Evolutionary conservation across 371 early-diverging fungal species (phyloP), one percentile per base, ranked within the genome.

Genomic region (Dipsacomyces acuminosporus): DNA sequence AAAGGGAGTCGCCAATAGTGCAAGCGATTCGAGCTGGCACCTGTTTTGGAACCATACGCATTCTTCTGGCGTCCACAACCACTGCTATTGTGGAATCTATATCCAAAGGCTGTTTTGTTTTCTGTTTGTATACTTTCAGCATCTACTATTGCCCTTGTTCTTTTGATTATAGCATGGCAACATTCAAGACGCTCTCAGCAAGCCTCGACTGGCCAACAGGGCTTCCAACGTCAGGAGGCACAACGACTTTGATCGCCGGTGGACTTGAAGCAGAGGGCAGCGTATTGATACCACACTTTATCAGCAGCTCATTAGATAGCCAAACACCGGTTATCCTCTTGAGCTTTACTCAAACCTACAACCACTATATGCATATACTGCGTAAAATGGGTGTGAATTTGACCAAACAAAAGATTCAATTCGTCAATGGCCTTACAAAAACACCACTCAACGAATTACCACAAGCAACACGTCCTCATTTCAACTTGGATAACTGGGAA

Each of bases 281-380:
- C 17, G 47, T 48, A 0, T 20, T 63, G 24, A 40, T 69, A 0
- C 69, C 69, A 15, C 69, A 69, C 23, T 63, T 69, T 33, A 17
- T 58, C 1, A 50, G 21, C 30, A 54, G 54, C 26, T 25, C 42
- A 1, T 26, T 46, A 3, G 52, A 33, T 8, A 11, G 17, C 14
- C 33, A 49, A 24, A 11, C 13, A 0, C 25, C 51, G 0, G 53
- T 63, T 2, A 40, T 48, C 6, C 52, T 69, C 1, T 5, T 69
- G 18, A 58, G 59, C 17, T 57, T 69, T 19, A 46, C 51, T 4
- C 63, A 62, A 15, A 63, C 69, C 5, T 45, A 48, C 45, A 69
- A 46, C 55, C 63, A 69, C 53, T 69, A 69, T 42, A 42, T 59
- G 45, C 69, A 69, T 42, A 62, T 69, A 3, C 41, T 69, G 54